A percentile compares a stretch with the other conserved stretches of the same genome.
Conservation (phyloP, 345 rosid species). For the Eucalyptus regnans region DNA sequence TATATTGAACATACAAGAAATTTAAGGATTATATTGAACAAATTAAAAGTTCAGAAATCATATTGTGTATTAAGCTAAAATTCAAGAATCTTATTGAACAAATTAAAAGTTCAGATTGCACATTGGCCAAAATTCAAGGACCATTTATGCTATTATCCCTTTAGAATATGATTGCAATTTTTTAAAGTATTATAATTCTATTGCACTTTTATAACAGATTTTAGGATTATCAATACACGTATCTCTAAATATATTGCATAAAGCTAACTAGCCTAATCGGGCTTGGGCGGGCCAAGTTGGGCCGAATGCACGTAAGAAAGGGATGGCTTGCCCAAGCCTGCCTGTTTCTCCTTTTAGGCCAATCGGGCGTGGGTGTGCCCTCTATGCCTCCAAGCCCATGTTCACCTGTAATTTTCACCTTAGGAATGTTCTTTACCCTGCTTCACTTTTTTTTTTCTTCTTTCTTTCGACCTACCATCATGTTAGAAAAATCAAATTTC, state of each 20-base stretch:
- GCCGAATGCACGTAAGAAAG: neutral
- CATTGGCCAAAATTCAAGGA: too few species aligned
- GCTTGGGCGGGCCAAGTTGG: neutral
- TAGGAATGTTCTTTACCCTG: neutral
- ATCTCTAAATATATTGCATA: neutral
- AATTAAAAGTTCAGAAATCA: too few species aligned
- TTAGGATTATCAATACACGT: too few species aligned
- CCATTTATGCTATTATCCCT: too few species aligned
- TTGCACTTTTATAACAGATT: too few species aligned
- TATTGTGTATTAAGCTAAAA: too few species aligned
- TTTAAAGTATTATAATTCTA: too few species aligned
- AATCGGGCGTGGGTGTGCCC: neutral
- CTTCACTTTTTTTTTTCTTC: neutral
- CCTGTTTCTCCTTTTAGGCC: neutral
- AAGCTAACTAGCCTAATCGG: neutral
- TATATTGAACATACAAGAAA: too few species aligned
- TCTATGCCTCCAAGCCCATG: neutral
- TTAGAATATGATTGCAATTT: too few species aligned
- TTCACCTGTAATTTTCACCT: neutral
- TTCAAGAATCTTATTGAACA: fast-evolving
- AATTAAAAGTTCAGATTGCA: too few species aligned
- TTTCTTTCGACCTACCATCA: too few species aligned
- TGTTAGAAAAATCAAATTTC: neutral
- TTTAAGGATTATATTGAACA: too few species aligned
- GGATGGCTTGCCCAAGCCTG: neutral